A percentile compares a stretch with the other conserved stretches of the same genome.
Conservation (phyloP, 2,329 filamentous ascomycete genomes). For the Xylariaceae sp. region DNA sequence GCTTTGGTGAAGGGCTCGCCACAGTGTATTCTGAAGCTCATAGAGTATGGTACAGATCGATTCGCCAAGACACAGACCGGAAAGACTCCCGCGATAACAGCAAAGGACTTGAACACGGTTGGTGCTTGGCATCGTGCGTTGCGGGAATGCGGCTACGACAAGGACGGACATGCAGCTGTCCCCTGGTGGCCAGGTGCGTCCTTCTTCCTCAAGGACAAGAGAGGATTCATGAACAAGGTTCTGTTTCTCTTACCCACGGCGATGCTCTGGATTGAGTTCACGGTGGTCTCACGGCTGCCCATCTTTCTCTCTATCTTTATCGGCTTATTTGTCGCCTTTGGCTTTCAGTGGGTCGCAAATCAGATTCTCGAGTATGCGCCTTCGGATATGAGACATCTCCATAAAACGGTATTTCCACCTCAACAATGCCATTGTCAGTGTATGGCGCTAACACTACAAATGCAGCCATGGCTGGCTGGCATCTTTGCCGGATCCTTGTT, state of each 20-base stretch:
- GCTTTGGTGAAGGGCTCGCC: slow-evolving; percentile 90
- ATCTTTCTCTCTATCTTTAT: slow-evolving; percentile 75
- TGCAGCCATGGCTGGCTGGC: slow-evolving; percentile 82
- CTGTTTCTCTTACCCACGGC: slow-evolving; percentile 87
- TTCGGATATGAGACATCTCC: slow-evolving; percentile 82
- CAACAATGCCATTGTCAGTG: not conserved
- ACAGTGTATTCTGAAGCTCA: slow-evolving; percentile 84
- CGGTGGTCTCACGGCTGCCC: slow-evolving; percentile 69
- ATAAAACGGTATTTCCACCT: slow-evolving; percentile 69
- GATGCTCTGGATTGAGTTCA: slow-evolving; percentile 68
- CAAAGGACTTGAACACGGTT: slow-evolving; percentile 84
- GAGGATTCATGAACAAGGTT: slow-evolving; percentile 76
- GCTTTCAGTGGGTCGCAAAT: slow-evolving; percentile 73
- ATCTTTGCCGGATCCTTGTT: slow-evolving; percentile 89
- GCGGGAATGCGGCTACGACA: slow-evolving; percentile 78
- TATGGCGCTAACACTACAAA: slow-evolving; percentile 9
- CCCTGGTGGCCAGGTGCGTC: slow-evolving; percentile 71
- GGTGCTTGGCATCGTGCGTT: slow-evolving; percentile 80
- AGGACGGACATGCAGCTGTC: slow-evolving; percentile 68
- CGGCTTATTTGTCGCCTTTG: slow-evolving; percentile 62
- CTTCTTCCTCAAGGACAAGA: slow-evolving; percentile 72
- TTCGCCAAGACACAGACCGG: slow-evolving; percentile 87
- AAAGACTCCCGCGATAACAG: slow-evolving; percentile 84
- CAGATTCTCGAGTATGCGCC: slow-evolving; percentile 80
- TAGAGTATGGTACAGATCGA: slow-evolving; percentile 93